Evolutionary conservation across 1,284 basidiomycete species (phyloP), one percentile per base, ranked within the genome.

Genomic region (Cystobasidium pallidum): DNA sequence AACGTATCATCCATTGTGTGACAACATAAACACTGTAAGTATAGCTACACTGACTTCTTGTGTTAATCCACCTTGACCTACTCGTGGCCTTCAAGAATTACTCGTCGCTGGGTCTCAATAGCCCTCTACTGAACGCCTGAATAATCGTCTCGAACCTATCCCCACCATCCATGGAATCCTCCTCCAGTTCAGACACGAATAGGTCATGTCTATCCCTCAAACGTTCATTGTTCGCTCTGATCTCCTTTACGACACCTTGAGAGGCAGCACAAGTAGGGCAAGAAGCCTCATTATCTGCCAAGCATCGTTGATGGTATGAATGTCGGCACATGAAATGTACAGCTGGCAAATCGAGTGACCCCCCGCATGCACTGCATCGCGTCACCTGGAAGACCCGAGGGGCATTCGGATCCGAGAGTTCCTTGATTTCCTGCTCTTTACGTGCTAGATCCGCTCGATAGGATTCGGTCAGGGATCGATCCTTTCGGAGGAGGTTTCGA

Each of bases 291-390:
- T 90, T 86, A 74, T 94, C 92, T 15, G 87, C 86, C 45, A 93
- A 83, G 80, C 91, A 91, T 90, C 92, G 84, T 80, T 95, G 92
- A 80, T 99, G 96, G 83, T 92, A 99, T 74, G 90, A 93, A 81
- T 99, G 95, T 78, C 91, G 89, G 82, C 94, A 99, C 94, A 98
- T 96, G 79, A 98, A 99, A 49, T 99, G 94, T 3, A 98, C 86
- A 72, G 88, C 90, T 0, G 95, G 95, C 21, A 97, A 85, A 80
- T 97, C 94, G 73, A 98, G 86, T 78, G 91, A 90, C 0, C 89
- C 91, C 19, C 88, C 86, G 80, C 96, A 98, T 3, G 88, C 86
- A 17, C 91, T 88, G 80, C 95, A 99, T 47, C 91, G 85, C 3
- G 92, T 94, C 76, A 94, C 91, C 78, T 97, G 94, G 84, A 98